These are phyloP conservation scores for Metarhizium humberi DNA, from an alignment of 2,329 filamentous ascomycete species.

Conservation along the genomic window DNA sequence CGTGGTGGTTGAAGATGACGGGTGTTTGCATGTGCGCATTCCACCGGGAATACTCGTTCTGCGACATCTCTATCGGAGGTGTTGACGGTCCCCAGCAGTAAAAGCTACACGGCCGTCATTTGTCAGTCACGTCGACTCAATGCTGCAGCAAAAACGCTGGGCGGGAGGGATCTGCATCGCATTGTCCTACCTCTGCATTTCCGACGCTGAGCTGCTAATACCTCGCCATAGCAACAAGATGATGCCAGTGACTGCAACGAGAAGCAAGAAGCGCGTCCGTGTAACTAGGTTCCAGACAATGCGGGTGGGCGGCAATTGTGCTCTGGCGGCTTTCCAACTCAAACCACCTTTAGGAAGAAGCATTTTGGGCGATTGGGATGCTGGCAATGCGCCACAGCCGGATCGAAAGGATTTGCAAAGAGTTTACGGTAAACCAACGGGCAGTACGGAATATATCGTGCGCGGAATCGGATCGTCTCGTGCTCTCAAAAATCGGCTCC, in stretches of 20 bases:
- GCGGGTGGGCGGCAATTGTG: conserved; percentile 67
- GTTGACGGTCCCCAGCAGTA: conserved; percentile 95
- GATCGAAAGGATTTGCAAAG: background rate
- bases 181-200: conserved; percentile 74
- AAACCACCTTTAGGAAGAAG: conserved; percentile 83
- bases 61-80: conserved; percentile 90
- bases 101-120: conserved; percentile 51
- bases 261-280: conserved; percentile 67
- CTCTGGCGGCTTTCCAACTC: conserved; percentile 84
- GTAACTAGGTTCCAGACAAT: conserved; percentile 63
- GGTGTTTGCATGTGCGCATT: conserved; percentile 81
- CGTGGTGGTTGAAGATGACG: conserved; percentile 93
- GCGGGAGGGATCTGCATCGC: background rate
- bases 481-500: background rate
- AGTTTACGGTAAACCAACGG: background rate
- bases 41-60: conserved; percentile 88
- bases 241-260: conserved; percentile 59
- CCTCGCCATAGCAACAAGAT: conserved; percentile 82
- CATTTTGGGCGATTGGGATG: conserved; percentile 44
- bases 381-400: conserved; percentile 2
- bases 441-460: background rate
- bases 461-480: background rate
- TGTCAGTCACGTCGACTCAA: conserved; percentile 2
- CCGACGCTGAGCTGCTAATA: conserved; percentile 67
- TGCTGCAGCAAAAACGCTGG: background rate